Base-by-base conservation (phyloP, 2,329 filamentous ascomycete species). In the Colletotrichum brevisporum region DNA sequence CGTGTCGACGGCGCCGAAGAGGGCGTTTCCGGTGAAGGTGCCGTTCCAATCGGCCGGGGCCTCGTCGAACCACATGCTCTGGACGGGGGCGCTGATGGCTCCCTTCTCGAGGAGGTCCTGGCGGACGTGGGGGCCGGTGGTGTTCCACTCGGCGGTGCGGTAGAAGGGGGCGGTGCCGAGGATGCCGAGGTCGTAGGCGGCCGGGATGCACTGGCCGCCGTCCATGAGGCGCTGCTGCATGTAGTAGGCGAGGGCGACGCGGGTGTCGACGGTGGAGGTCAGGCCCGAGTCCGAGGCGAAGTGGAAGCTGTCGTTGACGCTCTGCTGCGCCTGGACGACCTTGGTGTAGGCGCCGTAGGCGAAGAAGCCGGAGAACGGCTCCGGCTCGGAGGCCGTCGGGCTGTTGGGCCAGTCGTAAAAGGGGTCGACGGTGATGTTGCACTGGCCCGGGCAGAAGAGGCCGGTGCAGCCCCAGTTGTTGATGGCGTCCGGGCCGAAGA, bases 51-150 rank as follows among this genome's bases (percentile, higher is more conserved):
- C 43, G 3, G 24, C 58, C 26, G 64, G 64, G 6, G 64, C 52
- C 58, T 63, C 64, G 45, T 67, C 64, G 36, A 67, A 67, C 64
- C 64, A 67, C 24, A 67, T 63, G 64, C 58, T 67, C 58, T 63
- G 64, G 36, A 67, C 52, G n/a, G 64, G 64, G 6, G 64, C 64
- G 58, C 52, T 67, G 52, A 67, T 63, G 36, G 18, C 10, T 4
- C 64, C 64, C 21, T 26, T 63, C 31, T 67, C 52, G 52, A 67
- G 64, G 24, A 67, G 59, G 21, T 63, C 59, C 43, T 67, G 64
- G 16, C 64, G 59, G 45, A 63, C 52, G 26, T 67, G 64, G 39
- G 64, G 64, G 3, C 64, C 59, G 51, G 58, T 67, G 16, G 64
- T 67, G 47, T 67, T 67, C 59, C 59, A 67, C 36, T 57, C 64